Evolutionary conservation across 163 green algal species (phyloP), one percentile per base, ranked within the genome.

Genomic region (Prototheca wickerhamii): DNA sequence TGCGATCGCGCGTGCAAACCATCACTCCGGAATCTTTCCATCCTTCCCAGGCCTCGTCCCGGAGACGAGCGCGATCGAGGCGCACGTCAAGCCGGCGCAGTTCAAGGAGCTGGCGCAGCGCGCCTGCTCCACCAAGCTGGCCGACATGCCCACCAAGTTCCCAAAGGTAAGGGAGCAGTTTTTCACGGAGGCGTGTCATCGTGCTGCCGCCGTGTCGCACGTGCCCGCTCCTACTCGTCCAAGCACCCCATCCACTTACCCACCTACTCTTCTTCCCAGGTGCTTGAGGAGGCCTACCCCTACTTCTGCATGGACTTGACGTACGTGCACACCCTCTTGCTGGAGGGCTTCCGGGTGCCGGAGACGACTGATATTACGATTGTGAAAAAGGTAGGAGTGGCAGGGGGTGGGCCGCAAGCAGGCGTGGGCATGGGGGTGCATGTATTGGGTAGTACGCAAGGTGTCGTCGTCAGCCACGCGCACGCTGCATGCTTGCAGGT

Each of bases 301-400:
- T 98, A 86, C 78, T 75, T 97, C 46, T 99, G 93, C 81, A 67
- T 96, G 58, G 93, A 99, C 80, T 73, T 99, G 26, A 79, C 83
- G 3, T 98, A 92, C 81, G 81, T 76, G 37, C 74, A 92, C 67
- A 84, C 79, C 2, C 81, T 99, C 66, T 81, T 99, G 0, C 90
- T 76, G 0, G 55, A 88, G n/a, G 93, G 93, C 30, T 96, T 98
- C 75, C 76, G 68, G 29, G 71, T 86, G 28, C 70, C 68, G 3
- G 68, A 78, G 17, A 37, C 76, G n/a, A 67, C 52, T 5, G 31
- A 71, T 10, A 63, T 98, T 17, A 94, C 79, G 4, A 73, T 98
- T 25, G 89, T 96, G 18, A 96, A 96, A 70, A 74, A 81, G 65
- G 72, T 79, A 26, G 20, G 64, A 37, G 51, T 23, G 17, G 46